Conservation (phyloP, 805 yeast species). For the Priceomyces medius region DNA sequence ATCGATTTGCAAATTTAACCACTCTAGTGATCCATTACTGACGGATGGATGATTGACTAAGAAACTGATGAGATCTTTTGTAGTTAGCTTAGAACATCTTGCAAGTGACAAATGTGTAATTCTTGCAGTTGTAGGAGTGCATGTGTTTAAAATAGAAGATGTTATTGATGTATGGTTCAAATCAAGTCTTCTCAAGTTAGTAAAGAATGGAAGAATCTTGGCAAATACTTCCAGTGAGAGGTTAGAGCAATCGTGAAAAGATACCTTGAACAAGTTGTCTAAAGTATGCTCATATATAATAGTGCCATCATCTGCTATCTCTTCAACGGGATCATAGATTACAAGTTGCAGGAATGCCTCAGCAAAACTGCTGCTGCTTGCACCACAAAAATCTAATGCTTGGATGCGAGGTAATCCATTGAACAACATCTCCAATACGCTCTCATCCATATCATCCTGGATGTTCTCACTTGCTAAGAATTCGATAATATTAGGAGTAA, state of each 20-base stretch:
- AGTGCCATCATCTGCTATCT: conserved; percentile 7
- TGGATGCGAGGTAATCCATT: conserved; percentile 55
- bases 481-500: conserved; percentile 70
- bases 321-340: conserved; percentile 21
- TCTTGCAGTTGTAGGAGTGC: conserved; percentile 54
- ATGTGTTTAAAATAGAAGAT: conserved; percentile 52
- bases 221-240: conserved; percentile 57
- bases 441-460: conserved; percentile 71
- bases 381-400: conserved; percentile 86
- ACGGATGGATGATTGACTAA: conserved; percentile 71
- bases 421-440: conserved; percentile 56
- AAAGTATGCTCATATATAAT: conserved; percentile 5
- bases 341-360: conserved; percentile 50
- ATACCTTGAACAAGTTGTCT: conserved; percentile 44
- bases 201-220: conserved; percentile 56
- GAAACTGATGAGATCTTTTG: conserved; percentile 68
- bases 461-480: conserved; percentile 83
- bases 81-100: conserved; percentile 59
- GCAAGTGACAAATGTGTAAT: conserved; percentile 73
- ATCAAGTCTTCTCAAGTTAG: conserved; percentile 65
- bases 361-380: conserved; percentile 64
- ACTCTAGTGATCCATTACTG: conserved; percentile 46
- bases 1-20: conserved; percentile 68
- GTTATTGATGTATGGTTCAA: conserved; percentile 78
- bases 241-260: conserved; percentile 88